Percentiles rank a stretch among this genome's conserved stretches.
These are phyloP conservation scores for Trebouxia sp. DNA, from an alignment of 139 green algal genomes.

Conservation along the genomic window DNA sequence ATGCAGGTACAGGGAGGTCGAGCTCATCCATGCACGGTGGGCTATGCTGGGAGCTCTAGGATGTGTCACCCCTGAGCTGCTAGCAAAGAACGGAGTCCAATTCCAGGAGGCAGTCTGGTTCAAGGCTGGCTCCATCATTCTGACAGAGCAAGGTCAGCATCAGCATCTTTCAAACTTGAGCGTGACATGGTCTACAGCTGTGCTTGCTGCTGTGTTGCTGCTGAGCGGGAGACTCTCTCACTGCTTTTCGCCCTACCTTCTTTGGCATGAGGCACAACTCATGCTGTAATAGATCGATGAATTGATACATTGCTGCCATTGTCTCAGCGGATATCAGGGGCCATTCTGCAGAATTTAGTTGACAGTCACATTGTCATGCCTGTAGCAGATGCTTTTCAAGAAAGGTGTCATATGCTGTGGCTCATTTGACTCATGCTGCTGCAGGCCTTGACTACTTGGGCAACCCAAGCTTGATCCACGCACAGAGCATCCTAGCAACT, in stretches of 20 bases:
- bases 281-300: no score
- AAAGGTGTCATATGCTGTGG: no score
- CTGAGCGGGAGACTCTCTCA: neutral
- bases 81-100: slow-evolving; percentile 44
- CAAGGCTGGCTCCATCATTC: slow-evolving; percentile 96
- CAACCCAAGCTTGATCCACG: slow-evolving; percentile 93
- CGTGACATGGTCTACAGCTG: neutral
- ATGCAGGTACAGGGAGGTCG: slow-evolving; percentile 64
- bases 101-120: slow-evolving; percentile 91
- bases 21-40: slow-evolving; percentile 90
- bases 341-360: neutral
- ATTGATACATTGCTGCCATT: no score
- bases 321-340: neutral
- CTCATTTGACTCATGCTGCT: no score
- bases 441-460: slow-evolving; percentile 90
- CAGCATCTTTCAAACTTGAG: neutral
- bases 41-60: slow-evolving; percentile 84
- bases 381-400: no score
- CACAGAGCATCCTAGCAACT: slow-evolving; percentile 93
- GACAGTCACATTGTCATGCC: no score
- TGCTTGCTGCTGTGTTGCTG: no score
- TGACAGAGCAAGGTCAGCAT: slow-evolving; percentile 65
- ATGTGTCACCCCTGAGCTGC: slow-evolving; percentile 60
- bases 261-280: no score
- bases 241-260: no score